These are phyloP conservation scores for Fennellomyces sp. DNA, from an alignment of 371 early-diverging fungal species.

Conservation along the genomic window DNA sequence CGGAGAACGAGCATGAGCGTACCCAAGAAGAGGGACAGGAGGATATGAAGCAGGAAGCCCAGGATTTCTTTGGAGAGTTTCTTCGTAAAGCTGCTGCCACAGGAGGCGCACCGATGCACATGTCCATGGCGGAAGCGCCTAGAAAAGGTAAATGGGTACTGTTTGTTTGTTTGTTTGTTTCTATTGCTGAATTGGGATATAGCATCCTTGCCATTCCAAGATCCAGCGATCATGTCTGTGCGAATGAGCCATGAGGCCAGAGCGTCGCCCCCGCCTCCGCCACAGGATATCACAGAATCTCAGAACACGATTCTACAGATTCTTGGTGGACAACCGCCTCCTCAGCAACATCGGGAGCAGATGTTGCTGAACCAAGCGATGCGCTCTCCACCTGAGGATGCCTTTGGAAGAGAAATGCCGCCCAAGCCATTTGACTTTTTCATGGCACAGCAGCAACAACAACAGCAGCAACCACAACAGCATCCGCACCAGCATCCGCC, in stretches of 20 bases:
- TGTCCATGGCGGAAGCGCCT: conserved; percentile 13
- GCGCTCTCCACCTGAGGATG: conserved; percentile 15
- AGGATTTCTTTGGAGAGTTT: conserved; percentile 71
- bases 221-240: conserved; percentile 74
- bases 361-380: conserved; percentile 7
- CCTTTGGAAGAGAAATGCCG: conserved; percentile 12
- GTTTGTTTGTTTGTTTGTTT: neutral
- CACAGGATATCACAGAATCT: conserved; percentile 14
- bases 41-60: conserved; percentile 52
- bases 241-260: conserved; percentile 32
- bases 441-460: conserved; percentile 16
- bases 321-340: conserved; percentile 31
- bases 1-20: conserved; percentile 7
- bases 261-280: too few species aligned
- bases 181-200: neutral
- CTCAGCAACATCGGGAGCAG: neutral
- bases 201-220: conserved; percentile 55
- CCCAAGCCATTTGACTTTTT: conserved; percentile 11
- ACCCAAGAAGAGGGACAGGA: neutral
- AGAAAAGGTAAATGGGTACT: conserved; percentile 10
- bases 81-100: conserved; percentile 68
- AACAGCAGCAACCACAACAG: conserved; percentile 19
- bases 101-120: conserved; percentile 9
- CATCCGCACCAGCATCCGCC: conserved; percentile 22
- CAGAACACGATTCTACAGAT: conserved; percentile 41